A percentile compares a stretch with the other conserved stretches of the same genome.
Conservation (phyloP, 2,329 filamentous ascomycete genomes). For the Cadophora sp. region DNA sequence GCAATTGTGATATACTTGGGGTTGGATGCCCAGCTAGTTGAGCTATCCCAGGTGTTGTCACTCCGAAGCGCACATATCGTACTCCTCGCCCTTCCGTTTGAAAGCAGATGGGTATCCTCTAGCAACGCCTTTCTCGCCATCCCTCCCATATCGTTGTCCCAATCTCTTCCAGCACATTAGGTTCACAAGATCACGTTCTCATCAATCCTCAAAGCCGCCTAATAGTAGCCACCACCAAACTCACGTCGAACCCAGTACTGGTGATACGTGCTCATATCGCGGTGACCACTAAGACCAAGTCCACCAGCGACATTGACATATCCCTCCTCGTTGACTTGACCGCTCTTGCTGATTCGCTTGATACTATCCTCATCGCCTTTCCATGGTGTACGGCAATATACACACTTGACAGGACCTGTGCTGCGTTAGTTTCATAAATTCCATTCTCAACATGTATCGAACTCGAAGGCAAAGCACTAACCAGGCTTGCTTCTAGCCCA, state of each 20-base stretch:
- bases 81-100: neutral
- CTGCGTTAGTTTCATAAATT: slow-evolving; percentile 31
- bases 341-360: slow-evolving; percentile 52
- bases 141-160: neutral
- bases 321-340: slow-evolving; percentile 55
- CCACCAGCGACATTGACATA: slow-evolving; percentile 68
- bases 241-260: slow-evolving; percentile 34
- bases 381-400: slow-evolving; percentile 66
- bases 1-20: neutral
- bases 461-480: slow-evolving; percentile 22
- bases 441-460: too few relatives aligned
- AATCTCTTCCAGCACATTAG: neutral
- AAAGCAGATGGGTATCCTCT: slow-evolving; percentile 24
- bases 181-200: neutral
- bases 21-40: neutral
- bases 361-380: slow-evolving; percentile 52
- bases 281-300: slow-evolving; percentile 60
- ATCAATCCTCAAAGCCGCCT: neutral
- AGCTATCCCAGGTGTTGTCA: neutral
- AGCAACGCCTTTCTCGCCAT: slow-evolving; percentile 8
- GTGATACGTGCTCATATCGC: slow-evolving; percentile 53
- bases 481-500: slow-evolving; percentile 57
- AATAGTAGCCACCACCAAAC: slow-evolving; percentile 22
- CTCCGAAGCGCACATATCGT: neutral
- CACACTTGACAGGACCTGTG: slow-evolving; percentile 57